Percentiles rank a stretch among this genome's conserved stretches.
Conservation (phyloP, 495 filamentous ascomycete genomes). For the Hyphodiscus hymeniophilus region DNA sequence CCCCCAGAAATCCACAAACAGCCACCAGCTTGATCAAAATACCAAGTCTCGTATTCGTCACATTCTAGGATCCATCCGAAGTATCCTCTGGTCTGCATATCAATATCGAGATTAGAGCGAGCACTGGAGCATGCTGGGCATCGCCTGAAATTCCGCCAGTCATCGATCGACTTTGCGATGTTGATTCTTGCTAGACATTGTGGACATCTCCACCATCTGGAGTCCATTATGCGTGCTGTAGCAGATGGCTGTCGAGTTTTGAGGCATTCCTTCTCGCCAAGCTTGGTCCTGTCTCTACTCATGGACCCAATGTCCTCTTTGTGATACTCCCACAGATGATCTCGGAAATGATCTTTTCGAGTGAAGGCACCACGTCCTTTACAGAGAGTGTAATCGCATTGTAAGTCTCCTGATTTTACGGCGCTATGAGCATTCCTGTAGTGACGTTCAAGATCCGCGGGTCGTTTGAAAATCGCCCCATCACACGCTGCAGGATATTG, state of each 20-base stretch:
- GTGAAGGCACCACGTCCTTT: neutral
- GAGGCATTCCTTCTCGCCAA: constrained; percentile 12
- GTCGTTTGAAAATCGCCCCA: constrained; percentile 29
- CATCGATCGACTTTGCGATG: constrained; percentile 19
- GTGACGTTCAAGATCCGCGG: constrained; percentile 37
- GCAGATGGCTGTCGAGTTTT: constrained; percentile 13
- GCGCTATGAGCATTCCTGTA: neutral
- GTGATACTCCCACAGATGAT: constrained; percentile 38
- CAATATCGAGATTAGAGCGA: neutral
- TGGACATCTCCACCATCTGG: constrained; percentile 41
- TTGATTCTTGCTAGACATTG: constrained; percentile 33
- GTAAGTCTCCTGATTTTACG: neutral
- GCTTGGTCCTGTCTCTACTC: constrained; percentile 19
- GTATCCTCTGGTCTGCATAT: neutral
- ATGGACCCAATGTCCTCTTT: constrained; percentile 29
- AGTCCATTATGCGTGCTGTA: constrained; percentile 25
- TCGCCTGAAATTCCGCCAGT: no score
- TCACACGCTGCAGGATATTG: neutral
- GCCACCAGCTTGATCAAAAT: neutral
- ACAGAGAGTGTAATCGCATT: constrained; percentile 6
- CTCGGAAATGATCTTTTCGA: constrained; percentile 21
- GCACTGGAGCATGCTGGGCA: neutral
- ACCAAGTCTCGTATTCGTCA: neutral
- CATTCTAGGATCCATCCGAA: neutral
- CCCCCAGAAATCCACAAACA: neutral